Conservation (phyloP, 495 filamentous ascomycete species). For the Astrocystis sublimbata region DNA sequence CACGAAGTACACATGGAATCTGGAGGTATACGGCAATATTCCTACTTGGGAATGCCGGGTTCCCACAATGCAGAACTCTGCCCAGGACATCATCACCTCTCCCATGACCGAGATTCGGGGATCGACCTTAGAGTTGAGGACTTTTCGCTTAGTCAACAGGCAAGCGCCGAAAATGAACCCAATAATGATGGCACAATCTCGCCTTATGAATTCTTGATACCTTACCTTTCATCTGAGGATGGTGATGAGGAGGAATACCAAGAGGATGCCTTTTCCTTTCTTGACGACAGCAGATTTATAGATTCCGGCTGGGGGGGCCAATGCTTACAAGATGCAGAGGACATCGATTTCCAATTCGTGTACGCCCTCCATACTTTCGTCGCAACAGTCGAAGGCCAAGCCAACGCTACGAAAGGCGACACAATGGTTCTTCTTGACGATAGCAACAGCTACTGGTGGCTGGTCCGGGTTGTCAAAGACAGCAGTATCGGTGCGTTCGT, state of each 20-base stretch:
- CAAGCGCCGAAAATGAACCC: background rate
- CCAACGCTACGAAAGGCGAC: conserved; percentile 96
- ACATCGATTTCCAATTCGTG: conserved; percentile 99
- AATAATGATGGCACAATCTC: conserved; percentile 19
- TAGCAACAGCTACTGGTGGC: conserved; percentile 99
- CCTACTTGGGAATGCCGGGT: conserved; percentile 7
- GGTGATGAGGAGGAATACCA: conserved; percentile 51
- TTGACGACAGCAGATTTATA: conserved; percentile 58
- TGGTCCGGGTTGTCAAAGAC: conserved; percentile 95
- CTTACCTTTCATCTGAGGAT: conserved; percentile 38
- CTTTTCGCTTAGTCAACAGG: conserved; percentile 9
- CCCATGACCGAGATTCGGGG: conserved; percentile 13
- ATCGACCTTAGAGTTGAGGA: conserved; percentile 16
- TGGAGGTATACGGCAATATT: conserved; percentile 20
- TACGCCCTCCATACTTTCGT: conserved; percentile 98
- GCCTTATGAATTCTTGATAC: conserved; percentile 29
- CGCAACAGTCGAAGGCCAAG: conserved; percentile 96
- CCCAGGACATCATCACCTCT: conserved; percentile 1
- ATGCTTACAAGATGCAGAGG: conserved; percentile 84
- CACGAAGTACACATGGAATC: conserved; percentile 20
- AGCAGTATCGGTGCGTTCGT: conserved; percentile 81
- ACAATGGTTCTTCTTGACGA: conserved; percentile 99
- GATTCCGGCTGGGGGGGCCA: conserved; percentile 72
- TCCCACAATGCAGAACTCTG: conserved; percentile 16
- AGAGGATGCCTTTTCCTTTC: conserved; percentile 45